These are phyloP conservation scores for Trichothecium roseum DNA, from an alignment of 2,329 filamentous ascomycete genomes.

Conservation along the genomic window DNA sequence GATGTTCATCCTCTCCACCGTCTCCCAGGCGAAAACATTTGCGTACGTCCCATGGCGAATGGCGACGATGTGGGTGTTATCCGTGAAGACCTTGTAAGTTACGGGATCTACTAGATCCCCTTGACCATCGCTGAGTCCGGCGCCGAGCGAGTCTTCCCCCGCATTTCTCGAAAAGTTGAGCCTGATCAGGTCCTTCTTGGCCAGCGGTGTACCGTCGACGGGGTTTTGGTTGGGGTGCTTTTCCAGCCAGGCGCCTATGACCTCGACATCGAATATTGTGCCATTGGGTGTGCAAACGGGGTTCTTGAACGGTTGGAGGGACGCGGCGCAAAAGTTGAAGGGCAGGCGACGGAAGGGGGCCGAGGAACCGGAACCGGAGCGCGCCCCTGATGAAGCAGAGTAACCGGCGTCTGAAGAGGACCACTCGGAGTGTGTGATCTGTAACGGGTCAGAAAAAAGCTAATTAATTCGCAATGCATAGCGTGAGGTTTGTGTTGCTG, in stretches of 20 bases:
- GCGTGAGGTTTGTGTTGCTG: not conserved
- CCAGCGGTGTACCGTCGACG: constrained; percentile 69
- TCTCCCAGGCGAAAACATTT: constrained; percentile 96
- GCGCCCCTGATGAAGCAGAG: constrained; percentile 66
- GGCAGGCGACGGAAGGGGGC: constrained; percentile 74
- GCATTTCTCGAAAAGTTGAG: constrained; percentile 89
- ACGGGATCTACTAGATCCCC: constrained; percentile 92
- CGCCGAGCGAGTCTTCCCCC: constrained; percentile 43
- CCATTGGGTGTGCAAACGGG: constrained; percentile 84
- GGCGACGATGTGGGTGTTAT: constrained; percentile 95
- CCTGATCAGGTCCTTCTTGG: constrained; percentile 75
- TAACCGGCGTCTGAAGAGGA: constrained; percentile 73
- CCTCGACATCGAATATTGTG: constrained; percentile 89
- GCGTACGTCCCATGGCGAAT: constrained; percentile 70
- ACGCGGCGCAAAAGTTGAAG: constrained; percentile 96
- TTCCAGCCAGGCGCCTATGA: constrained; percentile 88
- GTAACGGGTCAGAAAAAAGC: constrained; percentile 2
- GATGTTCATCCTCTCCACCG: constrained; percentile 87
- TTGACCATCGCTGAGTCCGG: constrained; percentile 38
- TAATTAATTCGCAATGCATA: not conserved
- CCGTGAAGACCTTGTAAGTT: constrained; percentile 93
- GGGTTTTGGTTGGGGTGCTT: constrained; percentile 84
- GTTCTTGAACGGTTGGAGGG: constrained; percentile 87
- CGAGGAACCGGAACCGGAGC: constrained; percentile 41
- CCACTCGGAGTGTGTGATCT: constrained; percentile 97